Conservation (phyloP, 441 rosid genomes). For the Isatis lusitanica region DNA sequence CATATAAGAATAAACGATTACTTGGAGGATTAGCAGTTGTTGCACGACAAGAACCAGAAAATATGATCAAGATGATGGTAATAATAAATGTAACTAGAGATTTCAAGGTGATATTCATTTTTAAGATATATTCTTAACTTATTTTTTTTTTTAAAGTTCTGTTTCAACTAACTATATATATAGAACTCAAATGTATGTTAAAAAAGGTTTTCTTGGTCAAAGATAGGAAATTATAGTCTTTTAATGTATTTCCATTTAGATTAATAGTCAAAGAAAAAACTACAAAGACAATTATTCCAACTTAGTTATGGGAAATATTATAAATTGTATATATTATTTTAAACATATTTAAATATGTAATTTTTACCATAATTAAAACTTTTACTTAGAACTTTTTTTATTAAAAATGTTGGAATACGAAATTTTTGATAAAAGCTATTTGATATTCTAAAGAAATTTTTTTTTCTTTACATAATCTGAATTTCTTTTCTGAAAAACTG, state of each 20-base stretch:
- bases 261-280: not conserved
- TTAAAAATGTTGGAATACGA: too few species aligned
- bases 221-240: not conserved
- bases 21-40: not conserved
- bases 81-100: not conserved
- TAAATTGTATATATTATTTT: not conserved
- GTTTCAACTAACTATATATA: not conserved
- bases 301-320: not conserved
- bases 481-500: too few species aligned
- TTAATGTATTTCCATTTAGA: not conserved
- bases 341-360: not conserved
- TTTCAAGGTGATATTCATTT: not conserved
- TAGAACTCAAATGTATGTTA: not conserved
- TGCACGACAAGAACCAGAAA: not conserved
- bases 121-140: not conserved
- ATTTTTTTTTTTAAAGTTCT: not conserved
- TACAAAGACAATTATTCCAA: not conserved
- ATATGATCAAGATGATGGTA: not conserved
- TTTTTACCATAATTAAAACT: not conserved
- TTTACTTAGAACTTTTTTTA: too few species aligned
- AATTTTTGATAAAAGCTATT: too few species aligned
- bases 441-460: too few species aligned
- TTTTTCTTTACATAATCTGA: too few species aligned
- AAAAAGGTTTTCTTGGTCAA: not conserved
- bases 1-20: not conserved